Base-by-base conservation (phyloP, 129 eudicot species). In the Ambrosia artemisiifolia region DNA sequence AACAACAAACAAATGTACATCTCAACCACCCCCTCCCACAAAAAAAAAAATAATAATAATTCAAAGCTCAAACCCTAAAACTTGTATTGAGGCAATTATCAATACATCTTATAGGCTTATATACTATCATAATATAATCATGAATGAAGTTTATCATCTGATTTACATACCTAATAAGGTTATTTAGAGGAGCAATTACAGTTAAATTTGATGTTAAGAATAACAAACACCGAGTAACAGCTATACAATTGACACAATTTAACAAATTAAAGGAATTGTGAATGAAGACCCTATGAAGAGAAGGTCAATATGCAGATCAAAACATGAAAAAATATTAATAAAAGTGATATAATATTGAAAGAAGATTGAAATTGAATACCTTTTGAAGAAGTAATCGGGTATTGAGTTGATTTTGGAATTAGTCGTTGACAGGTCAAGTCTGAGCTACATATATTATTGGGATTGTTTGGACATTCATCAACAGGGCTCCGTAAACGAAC, bases 361-460 rank as follows among this genome's bases (percentile, higher is more conserved):
- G 16, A 5, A n/a, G 48, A 68, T 33, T 34, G 54, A 17, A 33
- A 16, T 46, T n/a, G 4, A 38, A 53, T 34, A 69, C 70, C 81
- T 74, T 74, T 76, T 9, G 63, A 60, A 69, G 75, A 76, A 76
- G 70, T 47, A 63, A 69, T 69, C 54, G 68, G 59, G 61, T 60
- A 72, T 10, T 10, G 59, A 11, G 63, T 49, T 6, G 34, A 69
- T 33, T 53, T 18, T 33, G 77, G 49, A 73, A 73, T 28, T 18
- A 28, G 69, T 44, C 18, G 49, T 72, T 28, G 59, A 43, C 5
- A 44, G 59, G 63, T 57, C 43, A 14, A 55, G 4, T 53, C 8
- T 19, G 19, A 55, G 53, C 16, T 69, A 32, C 30, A 35, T 49
- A 24, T 24, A 24, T 24, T 24, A 34, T 11, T 54, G 65, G 50